Base-by-base conservation (phyloP, 2,329 filamentous ascomycete genomes). In the Aspergillus quadrilineatus region DNA sequence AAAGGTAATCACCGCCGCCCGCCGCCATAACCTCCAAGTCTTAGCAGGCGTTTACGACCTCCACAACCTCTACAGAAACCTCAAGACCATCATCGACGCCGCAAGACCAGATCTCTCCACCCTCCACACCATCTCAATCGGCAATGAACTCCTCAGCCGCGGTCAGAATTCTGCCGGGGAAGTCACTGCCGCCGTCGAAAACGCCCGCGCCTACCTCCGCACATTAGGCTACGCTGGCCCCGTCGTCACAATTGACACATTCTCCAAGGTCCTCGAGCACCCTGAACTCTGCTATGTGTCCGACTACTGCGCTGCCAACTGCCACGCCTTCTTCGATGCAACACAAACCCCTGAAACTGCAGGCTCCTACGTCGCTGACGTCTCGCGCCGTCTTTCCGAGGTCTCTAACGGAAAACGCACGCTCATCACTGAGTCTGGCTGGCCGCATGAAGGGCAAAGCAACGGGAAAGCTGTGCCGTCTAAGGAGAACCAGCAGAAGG, bases 351-450 rank as follows among this genome's bases (percentile, higher is more conserved):
- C 90, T 1, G 73, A 77, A 0, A 73, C 83, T 32, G 85, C 90
- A 2, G 91, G 91, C 3, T 64, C 71, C 0, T 96, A 90, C 72
- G 82, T 92, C 39, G 72, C 78, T 39, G 76, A 78, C 28, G 85
- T 87, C 60, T 81, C 78, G 6, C 67, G 76, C 29, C 70, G 65
- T 6, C 76, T 87, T 57, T 75, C 75, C 15, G 63, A 72, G 6
- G 65, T 67, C 3, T 77, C 76, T 3, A 84, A 81, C 50, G 75
- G 75, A 26, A 88, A 90, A 73, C 79, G 81, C 45, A 81, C 89
- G 32, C 79, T 93, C 37, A 85, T 95, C 63, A 91, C 89, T 1
- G 92, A 96, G 78, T 87, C 88, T 3, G 92, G 92, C 50, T 96
- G 91, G 91, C 91, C 91, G 42, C 85, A 83, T 70, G 73, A 83